These are phyloP conservation scores for Amanita phalloides DNA, from an alignment of 768 basidiomycete genomes.

Conservation along the genomic window DNA sequence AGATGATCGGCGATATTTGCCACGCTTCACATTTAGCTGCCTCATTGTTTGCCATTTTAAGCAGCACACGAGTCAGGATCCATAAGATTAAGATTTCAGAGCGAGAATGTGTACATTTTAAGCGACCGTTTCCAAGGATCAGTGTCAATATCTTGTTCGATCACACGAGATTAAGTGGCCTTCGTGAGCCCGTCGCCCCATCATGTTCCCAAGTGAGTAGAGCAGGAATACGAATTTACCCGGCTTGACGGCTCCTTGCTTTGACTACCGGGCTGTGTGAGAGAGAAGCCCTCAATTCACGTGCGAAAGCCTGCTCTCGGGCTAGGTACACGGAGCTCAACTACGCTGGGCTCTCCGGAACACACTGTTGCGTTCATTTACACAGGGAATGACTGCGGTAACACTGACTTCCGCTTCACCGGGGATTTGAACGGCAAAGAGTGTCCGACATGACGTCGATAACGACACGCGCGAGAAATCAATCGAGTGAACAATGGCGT, in stretches of 20 bases:
- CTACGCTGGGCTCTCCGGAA: not conserved
- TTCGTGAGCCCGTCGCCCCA: not conserved
- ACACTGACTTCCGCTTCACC: not conserved
- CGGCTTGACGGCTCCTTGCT: not conserved
- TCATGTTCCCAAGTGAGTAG: not conserved
- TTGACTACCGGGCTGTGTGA: not conserved
- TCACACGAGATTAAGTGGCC: not conserved
- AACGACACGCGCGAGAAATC: not conserved
- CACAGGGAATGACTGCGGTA: not conserved
- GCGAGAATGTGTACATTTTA: not conserved
- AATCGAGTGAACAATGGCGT: not conserved
- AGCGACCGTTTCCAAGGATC: not conserved
- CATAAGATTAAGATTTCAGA: not conserved
- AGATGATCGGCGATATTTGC: constrained; percentile 3
- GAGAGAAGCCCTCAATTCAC: not conserved
- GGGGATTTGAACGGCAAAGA: not conserved
- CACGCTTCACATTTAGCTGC: not conserved
- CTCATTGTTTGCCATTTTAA: constrained; percentile 4
- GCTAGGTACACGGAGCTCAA: not conserved
- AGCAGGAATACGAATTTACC: not conserved
- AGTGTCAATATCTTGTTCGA: not conserved
- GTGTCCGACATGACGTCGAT: not conserved
- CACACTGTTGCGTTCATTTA: not conserved
- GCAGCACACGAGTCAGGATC: not conserved
- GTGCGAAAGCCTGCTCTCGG: not conserved